phyloP scores from a whole-genome alignment of 2,329 filamentous ascomycete species.

The Talaromyces rugulosus region DNA sequence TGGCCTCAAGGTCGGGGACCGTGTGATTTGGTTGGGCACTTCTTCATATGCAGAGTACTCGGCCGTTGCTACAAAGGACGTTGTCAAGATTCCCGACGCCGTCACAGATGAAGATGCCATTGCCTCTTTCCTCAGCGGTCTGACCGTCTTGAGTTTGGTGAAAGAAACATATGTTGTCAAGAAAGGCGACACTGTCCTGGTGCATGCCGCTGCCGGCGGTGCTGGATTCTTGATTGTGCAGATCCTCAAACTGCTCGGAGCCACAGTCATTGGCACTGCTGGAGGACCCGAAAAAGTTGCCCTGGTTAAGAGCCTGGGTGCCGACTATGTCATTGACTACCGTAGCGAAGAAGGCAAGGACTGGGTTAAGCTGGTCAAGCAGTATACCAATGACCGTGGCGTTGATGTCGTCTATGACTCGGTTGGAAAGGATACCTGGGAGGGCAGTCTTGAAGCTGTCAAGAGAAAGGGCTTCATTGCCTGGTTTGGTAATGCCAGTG shows the following conservation, averaged over 20 bases:
- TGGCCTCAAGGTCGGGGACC: slow-evolving; percentile 61
- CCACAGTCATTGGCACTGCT: slow-evolving; percentile 74
- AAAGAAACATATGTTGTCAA: slow-evolving; percentile 69
- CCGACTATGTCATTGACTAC: slow-evolving; percentile 69
- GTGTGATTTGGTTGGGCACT: slow-evolving; percentile 64
- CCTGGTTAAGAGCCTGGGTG: slow-evolving; percentile 63
- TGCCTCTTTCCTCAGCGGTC: slow-evolving; percentile 70
- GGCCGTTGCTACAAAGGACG: slow-evolving; percentile 48
- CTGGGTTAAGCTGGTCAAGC: slow-evolving; percentile 74
- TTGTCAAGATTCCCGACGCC: slow-evolving; percentile 60
- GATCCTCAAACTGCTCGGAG: slow-evolving; percentile 67
- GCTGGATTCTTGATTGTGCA: slow-evolving; percentile 73
- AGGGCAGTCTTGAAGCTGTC: slow-evolving; percentile 68
- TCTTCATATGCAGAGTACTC: slow-evolving; percentile 59
- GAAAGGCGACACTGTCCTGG: slow-evolving; percentile 73
- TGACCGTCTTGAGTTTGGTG: slow-evolving; percentile 77
- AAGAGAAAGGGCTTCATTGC: slow-evolving; percentile 73
- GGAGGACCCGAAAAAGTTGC: slow-evolving; percentile 68
- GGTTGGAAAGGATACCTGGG: slow-evolving; percentile 81
- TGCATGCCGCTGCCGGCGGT: slow-evolving; percentile 82
- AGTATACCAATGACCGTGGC: slow-evolving; percentile 71
- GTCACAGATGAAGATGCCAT: slow-evolving; percentile 61
- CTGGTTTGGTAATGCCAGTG: slow-evolving; percentile 77
- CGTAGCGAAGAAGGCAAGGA: slow-evolving; percentile 81
- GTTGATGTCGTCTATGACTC: slow-evolving; percentile 78